phyloP scores from a whole-genome alignment of 495 filamentous ascomycete species.

The Podospora pseudocomata region DNA sequence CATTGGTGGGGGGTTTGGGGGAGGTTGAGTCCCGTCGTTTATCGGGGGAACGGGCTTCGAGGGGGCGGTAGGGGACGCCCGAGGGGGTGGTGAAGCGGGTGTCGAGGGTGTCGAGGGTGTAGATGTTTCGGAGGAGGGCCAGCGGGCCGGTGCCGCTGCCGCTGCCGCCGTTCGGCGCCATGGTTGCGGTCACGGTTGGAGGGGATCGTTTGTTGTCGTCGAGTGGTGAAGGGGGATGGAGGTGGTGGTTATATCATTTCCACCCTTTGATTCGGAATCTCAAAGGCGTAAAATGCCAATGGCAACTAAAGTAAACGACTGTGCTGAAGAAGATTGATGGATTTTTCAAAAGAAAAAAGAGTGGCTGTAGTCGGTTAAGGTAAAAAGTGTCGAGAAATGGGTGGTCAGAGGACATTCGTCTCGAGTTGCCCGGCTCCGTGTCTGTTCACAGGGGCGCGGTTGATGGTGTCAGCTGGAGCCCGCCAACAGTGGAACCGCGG shows the following conservation, averaged over 20 bases:
- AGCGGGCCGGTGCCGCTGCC: constrained; percentile 15
- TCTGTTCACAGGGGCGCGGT: neutral
- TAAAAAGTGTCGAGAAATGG: neutral
- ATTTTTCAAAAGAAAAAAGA: neutral
- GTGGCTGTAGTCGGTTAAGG: neutral
- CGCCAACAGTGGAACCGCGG: neutral
- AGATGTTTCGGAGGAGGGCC: constrained; percentile 52
- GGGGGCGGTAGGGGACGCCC: constrained; percentile 63
- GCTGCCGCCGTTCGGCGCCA: constrained; percentile 13
- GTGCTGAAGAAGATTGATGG: neutral
- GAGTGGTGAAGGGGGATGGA: neutral
- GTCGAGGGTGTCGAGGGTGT: constrained; percentile 88
- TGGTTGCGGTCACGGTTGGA: neutral
- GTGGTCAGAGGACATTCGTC: neutral
- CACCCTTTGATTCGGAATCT: neutral
- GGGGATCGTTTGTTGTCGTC: neutral
- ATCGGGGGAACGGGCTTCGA: constrained; percentile 88
- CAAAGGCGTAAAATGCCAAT: neutral
- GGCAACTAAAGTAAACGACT: neutral
- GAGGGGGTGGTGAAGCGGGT: constrained; percentile 79
- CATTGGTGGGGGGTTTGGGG: constrained; percentile 53
- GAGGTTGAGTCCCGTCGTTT: constrained; percentile 78
- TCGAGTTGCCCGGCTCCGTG: neutral
- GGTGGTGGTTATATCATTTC: neutral
- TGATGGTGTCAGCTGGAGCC: neutral